A percentile compares a stretch with the other conserved stretches of the same genome.
These are phyloP conservation scores for Globisporangium solare DNA, from an alignment of 352 stramenopile genomes.

Conservation along the genomic window DNA sequence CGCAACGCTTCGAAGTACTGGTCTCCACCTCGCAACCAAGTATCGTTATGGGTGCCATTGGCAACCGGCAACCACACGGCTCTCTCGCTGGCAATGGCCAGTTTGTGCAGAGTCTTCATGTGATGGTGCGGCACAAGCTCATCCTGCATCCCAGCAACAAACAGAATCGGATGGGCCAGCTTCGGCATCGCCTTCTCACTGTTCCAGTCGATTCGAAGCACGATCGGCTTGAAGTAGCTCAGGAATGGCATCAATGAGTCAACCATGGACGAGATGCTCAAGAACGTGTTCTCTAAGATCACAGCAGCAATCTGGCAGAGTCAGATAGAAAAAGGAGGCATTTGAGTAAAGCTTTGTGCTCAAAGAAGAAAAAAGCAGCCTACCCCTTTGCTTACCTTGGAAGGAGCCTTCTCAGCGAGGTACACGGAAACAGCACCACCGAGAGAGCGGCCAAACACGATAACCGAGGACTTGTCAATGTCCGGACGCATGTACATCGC, in stretches of 20 bases:
- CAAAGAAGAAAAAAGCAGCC: conserved; percentile 1
- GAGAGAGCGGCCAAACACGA: conserved; percentile 91
- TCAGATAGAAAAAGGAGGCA: neutral
- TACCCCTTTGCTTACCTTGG: conserved; percentile 32
- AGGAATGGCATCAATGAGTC: conserved; percentile 91
- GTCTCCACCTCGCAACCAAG: conserved; percentile 86
- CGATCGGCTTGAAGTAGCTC: conserved; percentile 83
- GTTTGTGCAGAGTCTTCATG: conserved; percentile 77
- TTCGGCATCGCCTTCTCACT: conserved; percentile 53
- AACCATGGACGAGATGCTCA: conserved; percentile 92
- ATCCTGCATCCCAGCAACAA: conserved; percentile 87
- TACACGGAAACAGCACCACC: conserved; percentile 91
- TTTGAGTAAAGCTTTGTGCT: neutral
- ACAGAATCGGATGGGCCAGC: conserved; percentile 85
- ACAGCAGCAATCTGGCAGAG: conserved; percentile 72
- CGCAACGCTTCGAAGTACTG: conserved; percentile 80
- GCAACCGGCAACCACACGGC: conserved; percentile 74
- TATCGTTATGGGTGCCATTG: conserved; percentile 94
- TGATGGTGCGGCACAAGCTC: conserved; percentile 90
- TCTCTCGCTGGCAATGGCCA: conserved; percentile 47
- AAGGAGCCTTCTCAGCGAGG: conserved; percentile 73
- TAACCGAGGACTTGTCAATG: conserved; percentile 84
- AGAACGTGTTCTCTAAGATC: conserved; percentile 94
- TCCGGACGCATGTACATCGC: conserved; percentile 66
- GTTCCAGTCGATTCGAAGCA: conserved; percentile 91